Conservation (phyloP, 805 yeast genomes). For the Zygoascus bituminiphila region DNA sequence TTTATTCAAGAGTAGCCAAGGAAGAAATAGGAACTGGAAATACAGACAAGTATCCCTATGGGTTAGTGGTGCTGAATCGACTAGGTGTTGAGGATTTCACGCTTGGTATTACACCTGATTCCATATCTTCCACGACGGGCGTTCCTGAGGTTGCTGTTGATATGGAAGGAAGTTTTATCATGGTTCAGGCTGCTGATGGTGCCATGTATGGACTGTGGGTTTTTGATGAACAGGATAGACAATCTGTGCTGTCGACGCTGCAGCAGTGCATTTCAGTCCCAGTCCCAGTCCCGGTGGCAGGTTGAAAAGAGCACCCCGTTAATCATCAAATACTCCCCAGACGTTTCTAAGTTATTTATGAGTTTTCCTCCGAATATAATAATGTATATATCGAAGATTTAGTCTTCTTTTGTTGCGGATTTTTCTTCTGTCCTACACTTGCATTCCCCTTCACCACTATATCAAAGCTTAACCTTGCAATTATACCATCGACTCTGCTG, state of each 20-base stretch:
- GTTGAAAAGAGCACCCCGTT: too few relatives aligned
- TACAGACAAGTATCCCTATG: conserved; percentile 27
- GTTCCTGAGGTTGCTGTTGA: conserved; percentile 26
- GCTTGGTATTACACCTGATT: conserved; percentile 28
- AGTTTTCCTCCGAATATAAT: too few relatives aligned
- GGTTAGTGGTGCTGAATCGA: conserved; percentile 31
- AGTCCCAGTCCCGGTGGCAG: background rate
- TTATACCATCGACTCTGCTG: too few relatives aligned
- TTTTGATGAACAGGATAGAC: conserved; percentile 28
- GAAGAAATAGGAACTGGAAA: conserved; percentile 13
- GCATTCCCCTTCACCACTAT: too few relatives aligned
- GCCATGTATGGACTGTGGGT: conserved; percentile 33
- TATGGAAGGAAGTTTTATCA: conserved; percentile 29
- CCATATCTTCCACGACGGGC: conserved; percentile 16
- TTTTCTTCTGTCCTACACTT: too few relatives aligned
- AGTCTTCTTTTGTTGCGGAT: too few relatives aligned
- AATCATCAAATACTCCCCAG: too few relatives aligned
- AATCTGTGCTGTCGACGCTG: conserved; percentile 19
- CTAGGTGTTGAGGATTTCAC: conserved; percentile 26
- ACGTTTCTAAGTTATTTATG: too few relatives aligned
- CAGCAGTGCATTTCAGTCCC: conserved; percentile 26
- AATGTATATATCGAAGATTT: too few relatives aligned
- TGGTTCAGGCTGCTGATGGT: conserved; percentile 28
- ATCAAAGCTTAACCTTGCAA: too few relatives aligned
- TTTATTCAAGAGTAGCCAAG: conserved; percentile 27